Percentiles rank a stretch among this genome's conserved stretches.
phyloP scores from a whole-genome alignment of 1,284 basidiomycete genomes.

The Trametes versicolor region DNA sequence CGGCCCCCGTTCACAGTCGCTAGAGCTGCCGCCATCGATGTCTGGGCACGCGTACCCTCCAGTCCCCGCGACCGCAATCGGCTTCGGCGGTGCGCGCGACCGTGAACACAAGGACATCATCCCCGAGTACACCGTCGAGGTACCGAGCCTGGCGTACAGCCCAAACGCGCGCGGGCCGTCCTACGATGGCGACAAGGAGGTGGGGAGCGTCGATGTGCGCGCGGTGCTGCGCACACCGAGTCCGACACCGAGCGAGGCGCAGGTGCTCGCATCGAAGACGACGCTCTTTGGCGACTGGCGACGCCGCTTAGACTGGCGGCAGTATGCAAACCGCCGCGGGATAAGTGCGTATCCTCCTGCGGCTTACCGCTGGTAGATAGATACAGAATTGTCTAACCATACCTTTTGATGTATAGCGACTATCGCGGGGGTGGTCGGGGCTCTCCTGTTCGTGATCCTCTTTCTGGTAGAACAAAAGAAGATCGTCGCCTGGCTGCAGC shows the following conservation, averaged over 20 bases:
- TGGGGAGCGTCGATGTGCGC: not conserved
- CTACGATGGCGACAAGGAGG: not conserved
- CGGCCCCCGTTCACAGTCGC: no score
- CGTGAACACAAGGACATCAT: not conserved
- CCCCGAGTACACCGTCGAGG: not conserved
- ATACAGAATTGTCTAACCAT: not conserved
- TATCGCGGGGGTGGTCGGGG: slow-evolving; percentile 39
- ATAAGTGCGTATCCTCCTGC: not conserved
- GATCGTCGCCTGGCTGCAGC: slow-evolving; percentile 66
- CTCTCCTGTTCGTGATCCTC: slow-evolving; percentile 49
- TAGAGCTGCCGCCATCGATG: not conserved
- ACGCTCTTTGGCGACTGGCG: slow-evolving; percentile 17
- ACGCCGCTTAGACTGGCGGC: slow-evolving; percentile 9
- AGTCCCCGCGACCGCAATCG: not conserved
- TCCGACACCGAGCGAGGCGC: slow-evolving; percentile 34
- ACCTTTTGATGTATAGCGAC: slow-evolving; percentile 10
- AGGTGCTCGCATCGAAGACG: slow-evolving; percentile 25
- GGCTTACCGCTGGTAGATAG: no score
- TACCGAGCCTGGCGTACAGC: not conserved
- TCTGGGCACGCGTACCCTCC: not conserved
- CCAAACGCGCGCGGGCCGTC: not conserved
- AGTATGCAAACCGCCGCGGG: slow-evolving; percentile 6
- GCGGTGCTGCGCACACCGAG: slow-evolving; percentile 1
- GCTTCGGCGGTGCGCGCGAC: not conserved
- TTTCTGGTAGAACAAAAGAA: slow-evolving; percentile 62